Base-by-base conservation (phyloP, 495 filamentous ascomycete species). In the Xylaria sp. region DNA sequence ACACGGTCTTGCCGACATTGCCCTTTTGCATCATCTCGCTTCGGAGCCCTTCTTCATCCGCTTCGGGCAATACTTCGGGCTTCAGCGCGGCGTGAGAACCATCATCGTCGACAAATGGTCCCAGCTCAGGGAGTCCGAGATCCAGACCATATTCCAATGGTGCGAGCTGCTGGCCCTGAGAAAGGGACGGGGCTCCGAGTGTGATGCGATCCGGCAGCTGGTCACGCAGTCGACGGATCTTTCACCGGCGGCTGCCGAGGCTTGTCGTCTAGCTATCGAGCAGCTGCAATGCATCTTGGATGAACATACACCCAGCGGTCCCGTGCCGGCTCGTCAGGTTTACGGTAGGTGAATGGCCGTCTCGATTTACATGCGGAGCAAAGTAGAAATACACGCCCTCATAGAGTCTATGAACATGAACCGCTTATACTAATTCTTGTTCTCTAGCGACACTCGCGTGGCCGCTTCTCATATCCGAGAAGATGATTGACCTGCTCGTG, bases 1-100 rank as follows among this genome's bases (percentile, higher is more conserved):
- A 15, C 66, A 68, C 15, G 52, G 66, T 17, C 50, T 68, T 33
- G 33, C 37, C 5, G 66, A 68, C 29, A 35, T 59, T 11, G 24
- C 52, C 1, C 37, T 12, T 19, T 15, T 46, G 14, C 3, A 14
- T 31, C 2, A 7, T 31, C 35, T 44, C 1, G 24, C 31, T 12
- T 52, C 67, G 55, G 67, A 69, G 29, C 67, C 53, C 17, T 69
- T 61, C 67, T 46, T 69, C 40, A 68, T 68, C 14, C 53, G 53
- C 19, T 40, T 69, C 19, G 67, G 67, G 12, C 67, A 69, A 17
- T 69, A 37, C 55, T 69, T 69, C 40, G 67, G 53, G 11, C 52
- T 69, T 5, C 67, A 69, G 1, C 67, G 53, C 7, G 67, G 67
- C 5, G 53, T 61, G 26, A 48, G 40, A 29, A 46, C 53, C 6